A percentile compares a stretch with the other conserved stretches of the same genome.
These are phyloP conservation scores for Lentinula aciculospora DNA, from an alignment of 768 basidiomycete species.

Conservation along the genomic window DNA sequence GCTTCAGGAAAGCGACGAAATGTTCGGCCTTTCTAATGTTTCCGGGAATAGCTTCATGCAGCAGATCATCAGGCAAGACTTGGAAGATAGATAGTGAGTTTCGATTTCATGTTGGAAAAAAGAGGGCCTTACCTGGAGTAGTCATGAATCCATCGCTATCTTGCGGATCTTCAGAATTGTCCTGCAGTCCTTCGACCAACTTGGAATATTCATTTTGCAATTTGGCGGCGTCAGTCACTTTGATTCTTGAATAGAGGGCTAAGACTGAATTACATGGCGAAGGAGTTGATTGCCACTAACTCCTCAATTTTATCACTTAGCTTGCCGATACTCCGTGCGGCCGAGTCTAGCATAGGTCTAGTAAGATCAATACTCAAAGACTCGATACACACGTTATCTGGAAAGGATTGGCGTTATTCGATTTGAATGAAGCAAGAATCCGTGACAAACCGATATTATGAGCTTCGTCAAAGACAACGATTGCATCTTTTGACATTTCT, in stretches of 20 bases:
- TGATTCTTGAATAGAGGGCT: constrained; percentile 58
- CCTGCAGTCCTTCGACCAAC: constrained; percentile 89
- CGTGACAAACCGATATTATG: constrained; percentile 85
- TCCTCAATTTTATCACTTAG: constrained; percentile 93
- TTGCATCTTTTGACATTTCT: constrained; percentile 95
- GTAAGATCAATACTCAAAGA: constrained; percentile 96
- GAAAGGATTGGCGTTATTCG: constrained; percentile 1
- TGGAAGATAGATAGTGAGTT: neutral
- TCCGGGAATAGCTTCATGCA: constrained; percentile 94
- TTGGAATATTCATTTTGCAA: constrained; percentile 96
- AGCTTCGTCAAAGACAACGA: constrained; percentile 98
- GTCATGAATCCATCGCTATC: constrained; percentile 84
- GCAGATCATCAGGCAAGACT: constrained; percentile 92
- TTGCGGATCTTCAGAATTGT: constrained; percentile 47
- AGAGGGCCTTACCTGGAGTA: constrained; percentile 65
- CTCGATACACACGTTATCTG: constrained; percentile 99
- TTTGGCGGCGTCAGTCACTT: constrained; percentile 87
- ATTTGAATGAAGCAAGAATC: neutral
- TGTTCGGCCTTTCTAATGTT: constrained; percentile 99
- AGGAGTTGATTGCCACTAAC: constrained; percentile 37
- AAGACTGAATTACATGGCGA: neutral
- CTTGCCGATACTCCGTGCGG: constrained; percentile 79
- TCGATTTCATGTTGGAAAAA: neutral
- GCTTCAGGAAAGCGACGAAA: constrained; percentile 96
- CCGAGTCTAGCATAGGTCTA: constrained; percentile 95